Evolutionary conservation across 441 rosid genomes (phyloP).

Genomic region (Capsella rubella): DNA sequence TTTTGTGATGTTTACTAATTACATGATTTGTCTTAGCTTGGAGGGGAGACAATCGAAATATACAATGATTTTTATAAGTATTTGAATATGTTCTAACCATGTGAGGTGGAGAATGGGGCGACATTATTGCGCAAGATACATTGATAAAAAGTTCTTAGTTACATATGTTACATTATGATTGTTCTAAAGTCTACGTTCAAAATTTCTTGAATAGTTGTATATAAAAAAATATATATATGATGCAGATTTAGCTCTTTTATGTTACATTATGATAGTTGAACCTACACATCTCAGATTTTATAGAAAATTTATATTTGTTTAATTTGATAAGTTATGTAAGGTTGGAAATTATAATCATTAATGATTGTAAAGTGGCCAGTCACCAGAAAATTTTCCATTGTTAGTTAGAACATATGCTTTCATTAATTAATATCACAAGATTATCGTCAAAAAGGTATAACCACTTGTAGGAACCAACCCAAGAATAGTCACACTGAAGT

Average conservation of each 20-base stretch:
- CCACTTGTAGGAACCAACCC: conserved; percentile 38
- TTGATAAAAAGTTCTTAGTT: background rate
- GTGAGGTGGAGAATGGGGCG: conserved; percentile 27
- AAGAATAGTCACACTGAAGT: conserved; percentile 36
- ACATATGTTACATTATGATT: too few species aligned
- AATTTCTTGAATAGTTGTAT: background rate
- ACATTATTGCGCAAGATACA: conserved; percentile 18
- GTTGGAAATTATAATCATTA: conserved; percentile 33
- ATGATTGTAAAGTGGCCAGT: conserved; percentile 40
- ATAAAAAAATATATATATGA: too few species aligned
- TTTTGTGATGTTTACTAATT: conserved; percentile 30
- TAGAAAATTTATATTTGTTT: background rate
- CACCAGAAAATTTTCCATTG: conserved; percentile 32
- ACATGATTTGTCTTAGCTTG: conserved; percentile 33
- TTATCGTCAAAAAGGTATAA: conserved; percentile 34
- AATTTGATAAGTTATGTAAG: conserved; percentile 9
- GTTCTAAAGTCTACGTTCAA: background rate
- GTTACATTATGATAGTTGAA: background rate
- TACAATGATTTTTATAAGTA: conserved; percentile 27
- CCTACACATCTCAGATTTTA: background rate
- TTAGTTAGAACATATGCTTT: conserved; percentile 34
- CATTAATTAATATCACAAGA: conserved; percentile 40
- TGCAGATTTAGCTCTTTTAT: background rate
- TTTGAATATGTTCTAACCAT: conserved; percentile 29
- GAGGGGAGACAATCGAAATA: conserved; percentile 31